phyloP scores from a whole-genome alignment of 108 stramenopile genomes.

The Skeletonema potamos region DNA sequence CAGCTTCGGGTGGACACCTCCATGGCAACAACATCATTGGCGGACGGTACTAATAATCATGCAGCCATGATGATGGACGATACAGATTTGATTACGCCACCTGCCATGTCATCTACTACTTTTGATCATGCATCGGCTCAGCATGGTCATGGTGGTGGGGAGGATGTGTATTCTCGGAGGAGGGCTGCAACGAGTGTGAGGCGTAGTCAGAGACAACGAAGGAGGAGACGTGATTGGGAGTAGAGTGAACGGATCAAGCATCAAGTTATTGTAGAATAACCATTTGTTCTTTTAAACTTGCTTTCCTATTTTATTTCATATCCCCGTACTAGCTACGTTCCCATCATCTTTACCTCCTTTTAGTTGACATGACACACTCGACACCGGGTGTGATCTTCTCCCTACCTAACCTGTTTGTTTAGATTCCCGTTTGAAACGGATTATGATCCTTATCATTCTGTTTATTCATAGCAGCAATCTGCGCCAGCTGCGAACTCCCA shows the following conservation, averaged over 20 bases:
- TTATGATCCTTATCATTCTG: slow-evolving; percentile 1
- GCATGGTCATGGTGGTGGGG: slow-evolving; percentile 21
- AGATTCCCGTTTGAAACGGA: neutral
- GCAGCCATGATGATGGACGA: neutral
- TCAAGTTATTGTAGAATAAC: neutral
- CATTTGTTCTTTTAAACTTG: neutral
- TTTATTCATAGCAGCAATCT: slow-evolving; percentile 1
- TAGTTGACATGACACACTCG: neutral
- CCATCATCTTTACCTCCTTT: too few relatives aligned
- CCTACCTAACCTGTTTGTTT: too few relatives aligned
- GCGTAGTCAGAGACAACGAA: slow-evolving; percentile 11
- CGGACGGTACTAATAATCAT: too few relatives aligned
- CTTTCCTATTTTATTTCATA: neutral
- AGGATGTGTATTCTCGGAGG: slow-evolving; percentile 30
- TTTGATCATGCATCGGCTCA: slow-evolving; percentile 2
- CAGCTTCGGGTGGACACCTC: neutral
- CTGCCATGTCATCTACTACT: neutral
- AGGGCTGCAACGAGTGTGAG: neutral
- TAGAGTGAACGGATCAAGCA: neutral
- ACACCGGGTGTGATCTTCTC: neutral
- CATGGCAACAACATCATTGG: neutral
- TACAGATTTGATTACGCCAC: slow-evolving; percentile 14
- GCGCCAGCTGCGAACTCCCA: neutral
- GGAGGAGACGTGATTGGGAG: slow-evolving; percentile 15
- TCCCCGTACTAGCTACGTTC: neutral